Base-by-base conservation (phyloP, 1,284 basidiomycete species). In the Tranzscheliella williamsii region DNA sequence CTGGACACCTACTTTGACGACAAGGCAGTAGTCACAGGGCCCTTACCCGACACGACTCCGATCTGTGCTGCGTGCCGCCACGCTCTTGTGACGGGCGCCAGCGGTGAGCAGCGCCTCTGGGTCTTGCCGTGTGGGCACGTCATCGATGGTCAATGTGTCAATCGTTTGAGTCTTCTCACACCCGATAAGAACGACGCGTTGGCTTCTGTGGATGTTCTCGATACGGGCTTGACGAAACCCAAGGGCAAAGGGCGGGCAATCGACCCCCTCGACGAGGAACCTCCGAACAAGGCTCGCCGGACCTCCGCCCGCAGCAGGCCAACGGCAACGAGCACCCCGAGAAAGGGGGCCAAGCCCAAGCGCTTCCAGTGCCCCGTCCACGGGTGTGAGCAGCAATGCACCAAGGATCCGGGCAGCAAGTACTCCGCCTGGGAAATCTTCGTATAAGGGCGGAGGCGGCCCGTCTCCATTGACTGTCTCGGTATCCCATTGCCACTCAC, bases 41-140 rank as follows among this genome's bases (percentile, higher is more conserved):
- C 70, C 1, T 23, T 75, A 21, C 69, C 69, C 4, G 55, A 73
- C 9, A 73, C 66, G 7, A 73, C 69, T 5, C 69, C 69, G 5
- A 73, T 75, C 42, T 75, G 72, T 34, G 49, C 70, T 5, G 34
- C 58, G 16, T 75, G 72, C 29, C 53, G 51, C 2, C 50, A 57
- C 15, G 70, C 70, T 2, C 45, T 75, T 4, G 49, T 70, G 12
- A 61, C 69, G 1, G 60, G 67, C 11, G 72, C 63, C 2, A 44
- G 38, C 1, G 67, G 56, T 24, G 58, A 68, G n/a, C 26, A 53
- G 24, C 52, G 69, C 23, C 49, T 75, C 2, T 75, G 68, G 68
- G 66, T 54, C 4, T 32, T 75, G 21, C 70, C 70, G 0, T 75
- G 72, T 27, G 72, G 72, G 0, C 72, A 75, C 38, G 67, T 72